phyloP scores from a whole-genome alignment of 2,329 filamentous ascomycete genomes.

The Biscogniauxia marginata region DNA sequence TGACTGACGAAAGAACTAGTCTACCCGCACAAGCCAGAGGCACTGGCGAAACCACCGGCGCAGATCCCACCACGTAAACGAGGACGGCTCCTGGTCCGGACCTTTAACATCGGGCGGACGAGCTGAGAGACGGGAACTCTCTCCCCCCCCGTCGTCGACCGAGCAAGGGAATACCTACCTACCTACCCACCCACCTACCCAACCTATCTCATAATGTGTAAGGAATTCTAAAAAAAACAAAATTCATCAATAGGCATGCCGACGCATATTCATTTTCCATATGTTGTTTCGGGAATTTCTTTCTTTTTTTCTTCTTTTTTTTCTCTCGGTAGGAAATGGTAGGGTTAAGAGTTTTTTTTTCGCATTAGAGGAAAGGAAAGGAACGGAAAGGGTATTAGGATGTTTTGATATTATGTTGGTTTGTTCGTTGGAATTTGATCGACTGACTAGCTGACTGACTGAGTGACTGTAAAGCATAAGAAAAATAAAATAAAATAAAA shows the following conservation, averaged over 20 bases:
- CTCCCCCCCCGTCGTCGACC: no score
- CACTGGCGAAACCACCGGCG: background rate
- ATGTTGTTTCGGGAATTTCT: background rate
- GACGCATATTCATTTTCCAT: background rate
- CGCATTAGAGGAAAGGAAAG: background rate
- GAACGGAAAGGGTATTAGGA: background rate
- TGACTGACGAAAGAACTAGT: constrained; percentile 3
- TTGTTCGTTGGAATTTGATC: no score
- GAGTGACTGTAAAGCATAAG: no score
- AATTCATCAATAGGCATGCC: background rate
- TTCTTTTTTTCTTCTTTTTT: background rate
- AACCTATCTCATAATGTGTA: background rate
- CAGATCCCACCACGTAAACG: background rate
- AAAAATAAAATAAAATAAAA: no score
- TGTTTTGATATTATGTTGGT: no score
- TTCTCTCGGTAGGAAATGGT: background rate
- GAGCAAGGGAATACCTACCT: no score
- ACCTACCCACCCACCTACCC: no score
- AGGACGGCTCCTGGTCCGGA: background rate
- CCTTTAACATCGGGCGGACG: background rate
- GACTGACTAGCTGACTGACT: no score
- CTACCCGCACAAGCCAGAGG: background rate
- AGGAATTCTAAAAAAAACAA: no score
- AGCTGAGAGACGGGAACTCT: background rate
- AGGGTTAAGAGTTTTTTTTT: background rate